These are phyloP conservation scores for Barnettozyma californica DNA, from an alignment of 805 yeast genomes.

Conservation along the genomic window DNA sequence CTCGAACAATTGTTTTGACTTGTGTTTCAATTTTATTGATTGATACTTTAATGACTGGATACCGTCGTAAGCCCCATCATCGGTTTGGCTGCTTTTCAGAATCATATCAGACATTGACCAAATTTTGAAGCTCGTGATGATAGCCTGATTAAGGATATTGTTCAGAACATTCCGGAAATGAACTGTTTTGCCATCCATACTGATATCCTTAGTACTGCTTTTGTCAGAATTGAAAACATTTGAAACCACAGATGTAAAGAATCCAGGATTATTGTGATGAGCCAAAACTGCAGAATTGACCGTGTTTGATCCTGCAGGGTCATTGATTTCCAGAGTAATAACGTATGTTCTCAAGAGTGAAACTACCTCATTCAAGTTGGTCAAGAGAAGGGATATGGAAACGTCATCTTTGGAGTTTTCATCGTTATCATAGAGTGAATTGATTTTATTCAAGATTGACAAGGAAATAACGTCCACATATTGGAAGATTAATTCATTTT, in stretches of 20 bases:
- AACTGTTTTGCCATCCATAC: not conserved
- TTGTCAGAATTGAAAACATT: constrained; percentile 77
- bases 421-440: constrained; percentile 14
- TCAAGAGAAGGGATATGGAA: constrained; percentile 39
- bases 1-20: constrained; percentile 62
- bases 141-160: constrained; percentile 57
- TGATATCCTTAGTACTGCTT: not conserved
- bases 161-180: constrained; percentile 16
- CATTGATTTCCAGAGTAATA: constrained; percentile 47
- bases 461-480: constrained; percentile 20
- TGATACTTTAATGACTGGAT: constrained; percentile 38
- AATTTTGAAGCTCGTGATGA: constrained; percentile 47
- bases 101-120: constrained; percentile 66
- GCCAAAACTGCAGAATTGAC: constrained; percentile 24
- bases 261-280: constrained; percentile 43
- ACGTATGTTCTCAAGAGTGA: constrained; percentile 32
- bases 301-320: constrained; percentile 1
- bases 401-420: constrained; percentile 33
- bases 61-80: constrained; percentile 21
- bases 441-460: constrained; percentile 20
- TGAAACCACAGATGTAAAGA: constrained; percentile 54
- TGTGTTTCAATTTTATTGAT: constrained; percentile 60
- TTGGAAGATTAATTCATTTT: constrained; percentile 22
- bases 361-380: constrained; percentile 65
- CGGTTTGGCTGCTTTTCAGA: constrained; percentile 13